Percentiles rank a stretch among this genome's conserved stretches.
Conservation (phyloP, 345 rosid species). For the Psidium friedrichsthalianum region DNA sequence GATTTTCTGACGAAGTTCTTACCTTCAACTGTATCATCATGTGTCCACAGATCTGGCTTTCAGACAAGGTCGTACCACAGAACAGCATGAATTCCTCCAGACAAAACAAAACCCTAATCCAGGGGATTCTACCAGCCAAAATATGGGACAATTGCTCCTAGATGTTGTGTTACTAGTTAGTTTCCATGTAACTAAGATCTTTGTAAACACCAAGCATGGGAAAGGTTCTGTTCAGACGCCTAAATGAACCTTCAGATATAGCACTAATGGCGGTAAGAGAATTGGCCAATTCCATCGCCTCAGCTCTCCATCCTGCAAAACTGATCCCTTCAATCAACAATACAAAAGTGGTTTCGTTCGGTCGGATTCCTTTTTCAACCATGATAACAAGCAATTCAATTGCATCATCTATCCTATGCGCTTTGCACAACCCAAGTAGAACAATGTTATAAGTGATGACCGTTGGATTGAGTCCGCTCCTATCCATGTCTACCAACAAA, state of each 20-base stretch:
- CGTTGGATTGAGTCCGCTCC: conserved; percentile 37
- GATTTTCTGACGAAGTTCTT: not conserved
- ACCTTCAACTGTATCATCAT: not conserved
- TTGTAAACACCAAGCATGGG: conserved; percentile 56
- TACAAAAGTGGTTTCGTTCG: conserved; percentile 67
- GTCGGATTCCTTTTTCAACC: conserved; percentile 55
- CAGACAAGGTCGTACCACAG: not conserved
- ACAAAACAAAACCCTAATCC: not conserved
- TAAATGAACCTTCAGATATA: conserved; percentile 39
- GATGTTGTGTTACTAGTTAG: conserved; percentile 5
- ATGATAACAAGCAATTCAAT: conserved; percentile 52
- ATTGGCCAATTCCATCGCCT: conserved; percentile 66
- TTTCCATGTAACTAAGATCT: conserved; percentile 22
- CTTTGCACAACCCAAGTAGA: conserved; percentile 66
- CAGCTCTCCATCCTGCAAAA: conserved; percentile 55
- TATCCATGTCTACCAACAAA: conserved; percentile 62
- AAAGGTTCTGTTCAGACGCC: conserved; percentile 49
- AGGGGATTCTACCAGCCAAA: not conserved
- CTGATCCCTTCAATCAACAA: conserved; percentile 69
- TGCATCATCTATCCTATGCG: conserved; percentile 50
- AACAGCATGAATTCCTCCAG: not conserved
- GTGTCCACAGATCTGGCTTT: not conserved
- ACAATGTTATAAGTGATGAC: conserved; percentile 68
- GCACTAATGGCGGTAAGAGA: conserved; percentile 35
- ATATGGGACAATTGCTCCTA: not conserved